A percentile compares a stretch with the other conserved stretches of the same genome.
phyloP scores from a whole-genome alignment of 108 stramenopile genomes.

The Conticribra guillardii region DNA sequence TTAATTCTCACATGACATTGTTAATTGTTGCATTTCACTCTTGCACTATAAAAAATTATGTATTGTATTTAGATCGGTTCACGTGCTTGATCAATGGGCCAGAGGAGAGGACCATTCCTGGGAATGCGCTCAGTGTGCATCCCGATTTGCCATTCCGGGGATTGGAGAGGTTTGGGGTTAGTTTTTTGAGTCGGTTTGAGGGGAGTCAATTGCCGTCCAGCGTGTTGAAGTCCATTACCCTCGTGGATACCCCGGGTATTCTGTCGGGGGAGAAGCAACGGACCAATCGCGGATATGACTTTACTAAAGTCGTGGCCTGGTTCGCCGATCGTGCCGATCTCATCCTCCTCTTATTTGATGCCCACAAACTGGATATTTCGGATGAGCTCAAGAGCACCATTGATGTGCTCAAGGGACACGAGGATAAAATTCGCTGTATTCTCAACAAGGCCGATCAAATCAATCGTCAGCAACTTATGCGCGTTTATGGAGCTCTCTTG shows the following conservation, averaged over 20 bases:
- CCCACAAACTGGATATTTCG: conserved; percentile 99
- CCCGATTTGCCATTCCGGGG: conserved; percentile 96
- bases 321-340: conserved; percentile 97
- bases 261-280: conserved; percentile 98
- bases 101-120: conserved; percentile 96
- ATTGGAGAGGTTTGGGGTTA: conserved; percentile 93
- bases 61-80: no score
- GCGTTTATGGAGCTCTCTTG: conserved; percentile 97
- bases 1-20: no score
- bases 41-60: no score
- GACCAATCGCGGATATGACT: conserved; percentile 93
- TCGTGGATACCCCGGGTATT: conserved; percentile 98
- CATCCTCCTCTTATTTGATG: conserved; percentile 98
- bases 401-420: conserved; percentile 95
- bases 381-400: conserved; percentile 98
- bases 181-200: conserved; percentile 95
- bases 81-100: conserved; percentile 95
- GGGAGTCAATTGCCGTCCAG: conserved; percentile 86
- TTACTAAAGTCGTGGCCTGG: conserved; percentile 94
- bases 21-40: no score
- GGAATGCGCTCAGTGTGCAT: conserved; percentile 97
- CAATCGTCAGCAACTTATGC: conserved; percentile 97
- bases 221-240: conserved; percentile 88
- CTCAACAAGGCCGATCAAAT: conserved; percentile 99
- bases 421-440: conserved; percentile 99